Evolutionary conservation across 2,329 filamentous ascomycete genomes (phyloP), one percentile per base, ranked within the genome.

Genomic region (Lasiodiplodia sp.): DNA sequence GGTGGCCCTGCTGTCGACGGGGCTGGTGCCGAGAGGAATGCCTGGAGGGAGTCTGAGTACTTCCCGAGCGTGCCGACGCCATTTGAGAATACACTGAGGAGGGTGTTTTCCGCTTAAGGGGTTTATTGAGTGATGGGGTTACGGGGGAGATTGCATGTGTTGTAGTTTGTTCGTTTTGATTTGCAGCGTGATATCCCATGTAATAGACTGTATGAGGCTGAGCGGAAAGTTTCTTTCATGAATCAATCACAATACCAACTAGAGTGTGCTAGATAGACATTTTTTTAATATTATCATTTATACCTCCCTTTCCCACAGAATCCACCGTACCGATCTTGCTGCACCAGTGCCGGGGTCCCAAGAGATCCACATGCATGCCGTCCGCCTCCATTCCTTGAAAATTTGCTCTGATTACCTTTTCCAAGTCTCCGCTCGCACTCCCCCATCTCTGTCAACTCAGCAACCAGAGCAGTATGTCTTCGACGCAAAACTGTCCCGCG

Each of bases 51-150:
- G 23, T 49, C 25, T 7, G 57, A 62, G 57, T 62, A 62, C 21
- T 62, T 62, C 57, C 57, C 57, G 8, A 49, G 38, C 18, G 4
- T 28, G 16, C 23, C 57, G 16, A 40, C n/a, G 6, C 57, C 57
- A 23, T 62, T 62, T 14, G 57, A 62, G 25, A 28, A 44, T 11
- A 62, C 57, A 16, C 23, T 62, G 57, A 62, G 40, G 25, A 47
- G 18, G 25, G 57, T 62, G 21, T 62, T 62, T 28, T 62, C 57
- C 16, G 57, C 40, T 34, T 62, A 23, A 62, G 2, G 16, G 16
- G 34, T 2, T 2, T 10, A 34, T 10, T 34, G 31, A 8, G 8
- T 34, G 31, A 10, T 10, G 44, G 18, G 2, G 44, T 10, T 3
- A 11, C n/a, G 8, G 44, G 8, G 44, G 44, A 21, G 44, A 21